Percentiles rank a stretch among this genome's conserved stretches.
Conservation (phyloP, 2,329 filamentous ascomycete genomes). For the Neoascochyta sp. region DNA sequence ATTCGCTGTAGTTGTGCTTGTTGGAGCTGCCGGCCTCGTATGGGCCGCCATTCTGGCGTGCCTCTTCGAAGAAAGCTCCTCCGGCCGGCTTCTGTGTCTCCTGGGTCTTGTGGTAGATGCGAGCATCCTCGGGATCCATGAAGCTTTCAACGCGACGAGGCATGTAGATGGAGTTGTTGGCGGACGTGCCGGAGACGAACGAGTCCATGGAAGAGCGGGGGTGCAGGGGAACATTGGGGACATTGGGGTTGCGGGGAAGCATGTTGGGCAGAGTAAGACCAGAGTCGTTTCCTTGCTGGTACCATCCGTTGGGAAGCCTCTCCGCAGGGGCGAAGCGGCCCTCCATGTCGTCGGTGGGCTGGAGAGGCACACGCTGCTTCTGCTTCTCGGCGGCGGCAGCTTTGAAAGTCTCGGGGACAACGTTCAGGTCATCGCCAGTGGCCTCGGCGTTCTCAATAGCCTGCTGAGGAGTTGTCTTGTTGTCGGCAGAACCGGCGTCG, state of each 20-base stretch:
- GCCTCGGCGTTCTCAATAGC: slow-evolving; percentile 79
- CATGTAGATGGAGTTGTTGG: slow-evolving; percentile 59
- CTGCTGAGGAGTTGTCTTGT: slow-evolving; percentile 70
- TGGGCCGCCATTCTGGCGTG: slow-evolving; percentile 24
- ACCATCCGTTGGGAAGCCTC: slow-evolving; percentile 64
- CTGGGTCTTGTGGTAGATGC: slow-evolving; percentile 69
- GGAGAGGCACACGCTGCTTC: slow-evolving; percentile 56
- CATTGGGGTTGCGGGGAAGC: slow-evolving; percentile 44
- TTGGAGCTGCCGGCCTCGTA: slow-evolving; percentile 16
- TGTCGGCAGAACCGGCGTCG: slow-evolving; percentile 78
- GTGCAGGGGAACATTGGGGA: slow-evolving; percentile 48
- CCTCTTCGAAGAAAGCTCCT: slow-evolving; percentile 41
- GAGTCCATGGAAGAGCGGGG: slow-evolving; percentile 66
- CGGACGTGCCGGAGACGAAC: slow-evolving; percentile 55
- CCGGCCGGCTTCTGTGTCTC: slow-evolving; percentile 44
- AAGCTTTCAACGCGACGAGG: slow-evolving; percentile 69
- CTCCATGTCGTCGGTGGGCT: slow-evolving; percentile 70
- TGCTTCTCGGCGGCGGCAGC: slow-evolving; percentile 49
- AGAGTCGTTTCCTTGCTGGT: slow-evolving; percentile 67
- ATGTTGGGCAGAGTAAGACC: slow-evolving; percentile 54
- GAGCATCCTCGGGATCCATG: slow-evolving; percentile 73
- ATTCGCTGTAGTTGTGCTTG: slow-evolving; percentile 34
- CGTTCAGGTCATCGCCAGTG: slow-evolving; percentile 81
- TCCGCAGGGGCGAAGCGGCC: slow-evolving; percentile 74
- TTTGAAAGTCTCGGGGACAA: slow-evolving; percentile 81